Conservation (phyloP, 1,284 basidiomycete species). For the Ustilago tritici region DNA sequence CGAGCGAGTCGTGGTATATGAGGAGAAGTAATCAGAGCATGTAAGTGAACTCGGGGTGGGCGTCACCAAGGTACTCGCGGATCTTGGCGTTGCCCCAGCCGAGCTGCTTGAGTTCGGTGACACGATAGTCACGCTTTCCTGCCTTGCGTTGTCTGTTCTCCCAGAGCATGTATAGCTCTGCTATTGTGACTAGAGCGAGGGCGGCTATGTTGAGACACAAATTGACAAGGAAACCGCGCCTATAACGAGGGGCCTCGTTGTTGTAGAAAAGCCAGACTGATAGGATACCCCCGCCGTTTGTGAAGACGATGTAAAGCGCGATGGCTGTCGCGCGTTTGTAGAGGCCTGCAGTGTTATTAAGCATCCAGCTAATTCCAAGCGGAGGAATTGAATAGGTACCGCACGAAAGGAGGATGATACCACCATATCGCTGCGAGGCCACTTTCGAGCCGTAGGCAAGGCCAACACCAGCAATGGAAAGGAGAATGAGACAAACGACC, state of each 20-base stretch:
- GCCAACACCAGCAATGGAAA: conserved; percentile 53
- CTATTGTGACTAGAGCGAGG: conserved; percentile 36
- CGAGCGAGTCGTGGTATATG: conserved; percentile 7
- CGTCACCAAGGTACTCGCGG: conserved; percentile 60
- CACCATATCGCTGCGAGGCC: conserved; percentile 52
- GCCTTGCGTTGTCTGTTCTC: conserved; percentile 48
- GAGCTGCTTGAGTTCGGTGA: conserved; percentile 37
- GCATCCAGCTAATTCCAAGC: conserved; percentile 53
- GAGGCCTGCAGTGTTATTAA: conserved; percentile 51
- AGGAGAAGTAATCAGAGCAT: conserved; percentile 29
- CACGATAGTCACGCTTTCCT: conserved; percentile 54
- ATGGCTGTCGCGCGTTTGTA: conserved; percentile 62
- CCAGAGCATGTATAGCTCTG: conserved; percentile 55
- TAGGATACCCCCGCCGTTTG: conserved; percentile 59
- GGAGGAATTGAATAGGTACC: conserved; percentile 55
- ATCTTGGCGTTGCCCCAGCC: conserved; percentile 56
- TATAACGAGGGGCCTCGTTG: conserved; percentile 47
- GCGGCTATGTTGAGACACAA: conserved; percentile 48
- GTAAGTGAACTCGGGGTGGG: conserved; percentile 58
- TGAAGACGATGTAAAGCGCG: conserved; percentile 58
- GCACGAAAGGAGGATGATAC: conserved; percentile 53
- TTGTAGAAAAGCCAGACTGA: conserved; percentile 56
- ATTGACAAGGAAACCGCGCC: conserved; percentile 55
- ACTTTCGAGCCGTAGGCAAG: conserved; percentile 50
- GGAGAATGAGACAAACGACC: conserved; percentile 38